Evolutionary conservation across 257 asterid genomes (phyloP).

Genomic region (Henckelia pumila): DNA sequence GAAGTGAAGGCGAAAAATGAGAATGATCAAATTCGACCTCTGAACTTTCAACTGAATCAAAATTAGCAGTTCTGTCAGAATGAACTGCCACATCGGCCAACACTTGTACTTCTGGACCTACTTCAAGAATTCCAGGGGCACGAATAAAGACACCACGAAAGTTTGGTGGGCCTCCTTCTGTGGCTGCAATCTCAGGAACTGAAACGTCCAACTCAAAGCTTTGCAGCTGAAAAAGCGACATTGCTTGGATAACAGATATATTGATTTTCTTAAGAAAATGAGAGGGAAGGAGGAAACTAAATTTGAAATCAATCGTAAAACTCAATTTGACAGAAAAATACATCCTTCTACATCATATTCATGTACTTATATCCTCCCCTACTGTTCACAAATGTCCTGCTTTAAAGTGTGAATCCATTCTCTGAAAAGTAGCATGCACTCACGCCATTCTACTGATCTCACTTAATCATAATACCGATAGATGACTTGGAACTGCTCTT

Average conservation of each 20-base stretch:
- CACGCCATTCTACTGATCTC: not conserved
- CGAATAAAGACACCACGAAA: conserved; percentile 86
- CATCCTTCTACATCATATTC: not conserved
- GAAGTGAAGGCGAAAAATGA: not conserved
- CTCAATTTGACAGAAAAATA: not conserved
- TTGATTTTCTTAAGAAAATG: conserved; percentile 13
- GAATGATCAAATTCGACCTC: conserved; percentile 39
- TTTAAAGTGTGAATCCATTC: no score
- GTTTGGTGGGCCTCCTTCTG: conserved; percentile 90
- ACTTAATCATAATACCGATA: no score
- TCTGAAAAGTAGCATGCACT: not conserved
- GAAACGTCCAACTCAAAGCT: conserved; percentile 88
- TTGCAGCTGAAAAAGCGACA: conserved; percentile 53
- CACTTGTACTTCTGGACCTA: conserved; percentile 83
- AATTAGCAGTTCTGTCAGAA: conserved; percentile 35
- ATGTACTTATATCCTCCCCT: not conserved
- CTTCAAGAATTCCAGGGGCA: conserved; percentile 89
- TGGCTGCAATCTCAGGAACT: conserved; percentile 72
- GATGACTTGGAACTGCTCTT: not conserved
- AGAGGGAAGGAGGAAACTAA: not conserved
- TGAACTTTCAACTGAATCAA: conserved; percentile 32
- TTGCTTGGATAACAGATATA: conserved; percentile 6
- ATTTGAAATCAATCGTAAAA: not conserved
- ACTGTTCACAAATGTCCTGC: not conserved
- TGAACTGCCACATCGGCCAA: conserved; percentile 68